Conservation (phyloP, 2,329 filamentous ascomycete species). For the Ophiostoma novo-ulmi region DNA sequence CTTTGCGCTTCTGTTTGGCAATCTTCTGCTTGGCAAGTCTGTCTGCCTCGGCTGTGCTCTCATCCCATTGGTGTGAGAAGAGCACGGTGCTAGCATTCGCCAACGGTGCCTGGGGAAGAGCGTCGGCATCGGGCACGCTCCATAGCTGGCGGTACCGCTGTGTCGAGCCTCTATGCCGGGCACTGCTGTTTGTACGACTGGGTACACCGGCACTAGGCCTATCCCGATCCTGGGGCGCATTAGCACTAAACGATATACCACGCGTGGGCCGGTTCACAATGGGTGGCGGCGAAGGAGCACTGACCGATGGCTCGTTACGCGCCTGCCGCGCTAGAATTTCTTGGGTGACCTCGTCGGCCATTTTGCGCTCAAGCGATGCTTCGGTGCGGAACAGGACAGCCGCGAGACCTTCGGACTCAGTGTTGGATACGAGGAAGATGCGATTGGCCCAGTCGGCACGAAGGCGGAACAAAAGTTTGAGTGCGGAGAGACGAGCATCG, state of each 20-base stretch:
- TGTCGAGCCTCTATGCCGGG: slow-evolving; percentile 30
- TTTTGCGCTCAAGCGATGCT: slow-evolving; percentile 46
- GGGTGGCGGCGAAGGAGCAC: slow-evolving; percentile 35
- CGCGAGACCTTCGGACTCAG: slow-evolving; percentile 70
- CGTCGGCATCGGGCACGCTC: slow-evolving; percentile 53
- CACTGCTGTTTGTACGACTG: slow-evolving; percentile 41
- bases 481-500: slow-evolving; percentile 66
- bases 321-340: slow-evolving; percentile 38
- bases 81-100: slow-evolving; percentile 48
- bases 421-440: slow-evolving; percentile 64
- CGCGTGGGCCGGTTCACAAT: slow-evolving; percentile 30
- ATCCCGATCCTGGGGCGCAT: slow-evolving; percentile 13
- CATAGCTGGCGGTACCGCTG: slow-evolving; percentile 50
- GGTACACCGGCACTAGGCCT: slow-evolving; percentile 29
- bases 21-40: neutral
- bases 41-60: slow-evolving; percentile 21
- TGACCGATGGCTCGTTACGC: slow-evolving; percentile 26
- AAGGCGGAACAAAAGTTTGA: slow-evolving; percentile 76
- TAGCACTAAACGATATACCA: slow-evolving; percentile 45
- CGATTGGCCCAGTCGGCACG: slow-evolving; percentile 76
- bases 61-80: slow-evolving; percentile 38
- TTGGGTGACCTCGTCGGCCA: slow-evolving; percentile 48
- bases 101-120: slow-evolving; percentile 47
- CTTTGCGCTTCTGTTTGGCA: slow-evolving; percentile 19
- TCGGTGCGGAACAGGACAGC: slow-evolving; percentile 63